Evolutionary conservation across 2,329 filamentous ascomycete genomes (phyloP).

Genomic region (Fusarium veterinarium): DNA sequence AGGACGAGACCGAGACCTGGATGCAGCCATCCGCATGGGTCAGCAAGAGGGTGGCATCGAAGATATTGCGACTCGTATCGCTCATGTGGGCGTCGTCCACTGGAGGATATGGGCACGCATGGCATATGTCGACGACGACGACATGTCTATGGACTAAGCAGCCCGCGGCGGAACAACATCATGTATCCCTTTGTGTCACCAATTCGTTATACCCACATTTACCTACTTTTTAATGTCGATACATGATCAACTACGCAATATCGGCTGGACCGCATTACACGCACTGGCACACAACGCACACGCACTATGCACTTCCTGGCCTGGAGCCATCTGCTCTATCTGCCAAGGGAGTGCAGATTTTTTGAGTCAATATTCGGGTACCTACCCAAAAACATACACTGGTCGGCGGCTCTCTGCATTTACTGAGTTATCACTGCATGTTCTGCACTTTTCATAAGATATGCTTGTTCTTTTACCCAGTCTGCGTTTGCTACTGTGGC

Average conservation of each 20-base stretch:
- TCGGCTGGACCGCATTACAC: slow-evolving; percentile 35
- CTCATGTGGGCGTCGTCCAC: slow-evolving; percentile 86
- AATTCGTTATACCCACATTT: slow-evolving; percentile 30
- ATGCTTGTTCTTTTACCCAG: background rate
- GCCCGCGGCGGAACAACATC: background rate
- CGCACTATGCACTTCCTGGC: background rate
- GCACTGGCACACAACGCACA: background rate
- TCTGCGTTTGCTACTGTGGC: slow-evolving; percentile 11
- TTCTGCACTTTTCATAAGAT: background rate
- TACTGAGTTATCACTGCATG: slow-evolving; percentile 15
- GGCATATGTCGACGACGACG: slow-evolving; percentile 68
- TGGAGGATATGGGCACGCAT: slow-evolving; percentile 89
- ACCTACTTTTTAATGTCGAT: slow-evolving; percentile 41
- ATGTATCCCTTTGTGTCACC: slow-evolving; percentile 26
- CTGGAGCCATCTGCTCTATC: background rate
- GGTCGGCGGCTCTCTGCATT: slow-evolving; percentile 28
- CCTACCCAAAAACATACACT: slow-evolving; percentile 23
- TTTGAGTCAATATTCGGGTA: slow-evolving; percentile 6
- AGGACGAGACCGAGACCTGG: slow-evolving; percentile 48
- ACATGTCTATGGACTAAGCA: slow-evolving; percentile 49
- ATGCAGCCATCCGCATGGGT: slow-evolving; percentile 53
- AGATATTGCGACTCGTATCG: slow-evolving; percentile 80
- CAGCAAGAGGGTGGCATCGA: slow-evolving; percentile 67
- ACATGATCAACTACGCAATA: slow-evolving; percentile 16
- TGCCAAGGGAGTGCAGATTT: background rate